Conservation (phyloP, 208 protist genomes). For the Plasmodiophora brassicae region DNA sequence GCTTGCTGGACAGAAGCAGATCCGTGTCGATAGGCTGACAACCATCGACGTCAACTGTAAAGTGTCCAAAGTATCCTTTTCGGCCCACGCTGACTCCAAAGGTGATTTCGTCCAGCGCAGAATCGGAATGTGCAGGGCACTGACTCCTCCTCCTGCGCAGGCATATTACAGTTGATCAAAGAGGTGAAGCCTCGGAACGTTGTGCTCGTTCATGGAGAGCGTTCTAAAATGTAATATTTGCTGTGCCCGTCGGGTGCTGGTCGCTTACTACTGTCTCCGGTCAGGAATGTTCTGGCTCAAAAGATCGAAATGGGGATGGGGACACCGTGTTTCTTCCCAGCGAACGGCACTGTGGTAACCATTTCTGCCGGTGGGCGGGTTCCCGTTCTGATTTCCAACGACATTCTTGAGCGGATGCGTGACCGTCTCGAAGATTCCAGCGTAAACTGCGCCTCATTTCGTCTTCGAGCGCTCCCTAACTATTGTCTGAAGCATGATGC, state of each 20-base stretch:
- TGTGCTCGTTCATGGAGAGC: slow-evolving; percentile 74
- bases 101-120: slow-evolving; percentile 70
- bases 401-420: too few species aligned
- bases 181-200: slow-evolving; percentile 62
- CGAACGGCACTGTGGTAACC: slow-evolving; percentile 49
- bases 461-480: too few species aligned
- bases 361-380: neutral
- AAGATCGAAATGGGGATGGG: slow-evolving; percentile 50
- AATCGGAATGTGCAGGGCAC: slow-evolving; percentile 53
- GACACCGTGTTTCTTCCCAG: slow-evolving; percentile 56
- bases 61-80: slow-evolving; percentile 65
- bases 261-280: neutral
- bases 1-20: slow-evolving; percentile 2
- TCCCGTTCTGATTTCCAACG: neutral
- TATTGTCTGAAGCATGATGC: too few species aligned
- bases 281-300: slow-evolving; percentile 47
- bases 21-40: slow-evolving; percentile 60
- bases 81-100: slow-evolving; percentile 77
- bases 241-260: neutral
- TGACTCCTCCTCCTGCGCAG: neutral
- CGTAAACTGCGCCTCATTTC: too few species aligned
- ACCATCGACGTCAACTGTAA: slow-evolving; percentile 61
- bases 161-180: slow-evolving; percentile 12
- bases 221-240: slow-evolving; percentile 62
- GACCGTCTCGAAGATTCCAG: too few species aligned